Evolutionary conservation across 129 eudicot species (phyloP).

Genomic region (Escallonia herrerae): DNA sequence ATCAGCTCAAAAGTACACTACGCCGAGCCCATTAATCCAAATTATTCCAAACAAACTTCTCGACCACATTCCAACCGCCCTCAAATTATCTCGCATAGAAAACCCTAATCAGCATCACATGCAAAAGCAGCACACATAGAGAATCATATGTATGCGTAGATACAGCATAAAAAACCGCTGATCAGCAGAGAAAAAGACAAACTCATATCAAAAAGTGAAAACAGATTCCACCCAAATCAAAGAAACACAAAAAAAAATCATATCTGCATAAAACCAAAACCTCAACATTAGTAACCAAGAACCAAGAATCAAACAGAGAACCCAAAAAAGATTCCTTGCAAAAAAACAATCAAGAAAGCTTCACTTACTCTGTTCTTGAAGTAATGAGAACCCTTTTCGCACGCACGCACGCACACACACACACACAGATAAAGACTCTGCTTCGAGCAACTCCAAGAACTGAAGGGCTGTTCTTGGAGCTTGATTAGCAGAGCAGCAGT

Average conservation of each 20-base stretch:
- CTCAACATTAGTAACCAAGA: slow-evolving; percentile 8
- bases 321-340: background rate
- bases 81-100: background rate
- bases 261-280: background rate
- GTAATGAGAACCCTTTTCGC: background rate
- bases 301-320: background rate
- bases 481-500: background rate
- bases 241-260: no score
- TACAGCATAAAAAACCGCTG: no score
- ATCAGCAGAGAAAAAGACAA: no score
- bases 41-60: background rate
- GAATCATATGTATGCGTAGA: no score
- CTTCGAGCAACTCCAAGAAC: background rate
- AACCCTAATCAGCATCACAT: background rate
- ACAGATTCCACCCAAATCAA: background rate
- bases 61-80: background rate
- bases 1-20: background rate
- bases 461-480: background rate
- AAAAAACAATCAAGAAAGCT: background rate
- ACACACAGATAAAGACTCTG: background rate
- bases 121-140: background rate
- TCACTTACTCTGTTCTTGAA: background rate
- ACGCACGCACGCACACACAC: background rate
- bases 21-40: background rate
- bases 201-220: no score